A percentile compares a stretch with the other conserved stretches of the same genome.
These are phyloP conservation scores for Zygotorulaspora florentina DNA, from an alignment of 805 yeast species.

Conservation along the genomic window DNA sequence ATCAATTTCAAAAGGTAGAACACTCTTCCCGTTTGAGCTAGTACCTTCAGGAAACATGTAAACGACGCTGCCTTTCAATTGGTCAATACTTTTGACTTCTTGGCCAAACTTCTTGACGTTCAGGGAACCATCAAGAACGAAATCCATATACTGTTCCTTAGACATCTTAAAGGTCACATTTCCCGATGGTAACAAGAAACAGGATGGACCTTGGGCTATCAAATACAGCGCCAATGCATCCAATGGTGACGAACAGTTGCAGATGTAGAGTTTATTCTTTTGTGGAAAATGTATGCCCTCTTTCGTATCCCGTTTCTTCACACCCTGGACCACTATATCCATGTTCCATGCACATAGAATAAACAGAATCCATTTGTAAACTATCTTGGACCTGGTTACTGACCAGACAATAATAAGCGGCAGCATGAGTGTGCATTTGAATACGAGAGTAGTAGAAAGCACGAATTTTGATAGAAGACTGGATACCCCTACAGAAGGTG, in stretches of 20 bases:
- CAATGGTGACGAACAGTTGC: constrained; percentile 46
- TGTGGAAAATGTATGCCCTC: constrained; percentile 34
- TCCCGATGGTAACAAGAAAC: constrained; percentile 23
- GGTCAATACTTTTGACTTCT: constrained; percentile 13
- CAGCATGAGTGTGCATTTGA: constrained; percentile 16
- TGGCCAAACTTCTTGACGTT: constrained; percentile 14
- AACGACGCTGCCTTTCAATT: constrained; percentile 41
- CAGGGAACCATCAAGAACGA: constrained; percentile 24
- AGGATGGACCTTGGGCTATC: constrained; percentile 22
- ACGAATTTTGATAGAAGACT: constrained; percentile 8
- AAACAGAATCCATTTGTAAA: constrained; percentile 22
- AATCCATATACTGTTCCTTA: constrained; percentile 17
- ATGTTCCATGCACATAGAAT: constrained; percentile 38
- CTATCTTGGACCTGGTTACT: constrained; percentile 7
- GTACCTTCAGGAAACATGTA: constrained; percentile 77
- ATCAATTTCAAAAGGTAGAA: constrained; percentile 51
- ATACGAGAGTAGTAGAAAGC: constrained; percentile 9
- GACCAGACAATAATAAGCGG: constrained; percentile 19
- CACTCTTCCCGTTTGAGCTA: constrained; percentile 74
- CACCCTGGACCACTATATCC: constrained; percentile 41
- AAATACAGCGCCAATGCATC: constrained; percentile 40
- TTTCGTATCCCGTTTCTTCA: constrained; percentile 36
- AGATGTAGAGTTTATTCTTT: constrained; percentile 41
- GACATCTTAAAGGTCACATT: constrained; percentile 15
- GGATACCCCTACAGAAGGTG: constrained; percentile 35